Evolutionary conservation across 1,284 basidiomycete genomes (phyloP), one percentile per base, ranked within the genome.

Genomic region (Xerocomus cyaneibrunnescens): DNA sequence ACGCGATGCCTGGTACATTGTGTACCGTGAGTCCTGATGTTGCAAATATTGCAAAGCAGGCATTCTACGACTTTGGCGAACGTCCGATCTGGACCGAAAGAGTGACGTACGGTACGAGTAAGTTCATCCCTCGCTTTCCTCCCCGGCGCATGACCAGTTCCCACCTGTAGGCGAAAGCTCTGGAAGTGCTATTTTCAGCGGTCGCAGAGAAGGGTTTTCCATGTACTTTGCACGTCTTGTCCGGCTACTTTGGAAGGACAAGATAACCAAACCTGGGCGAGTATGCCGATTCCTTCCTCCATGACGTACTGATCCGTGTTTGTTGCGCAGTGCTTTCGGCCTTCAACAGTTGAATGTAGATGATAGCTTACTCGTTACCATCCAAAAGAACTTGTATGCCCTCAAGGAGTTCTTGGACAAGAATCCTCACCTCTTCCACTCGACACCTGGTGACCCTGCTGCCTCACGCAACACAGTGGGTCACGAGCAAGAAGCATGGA

Each of bases 171-270:
- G 79, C 37, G 87, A 88, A 56, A 80, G 76, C 52, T 81, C 86
- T 47, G 88, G 87, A 30, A 86, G 80, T 42, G 81, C 92, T 19
- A 80, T 83, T 44, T 95, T 90, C 69, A 94, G 92, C 61, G 89
- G 92, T 34, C 81, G 94, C 45, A 83, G 94, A 60, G 93, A 98
- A 71, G 96, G 93, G 1, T 77, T 98, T 35, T 89, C 89, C 0
- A 72, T 96, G 30, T 95, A 94, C 67, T 83, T 98, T 61, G 84
- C 92, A 4, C 81, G 96, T 47, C 76, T 96, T 23, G 74, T 98
- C 16, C 77, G 93, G 35, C 89, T 92, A 1, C 78, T 98, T 55
- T 98, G 96, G 95, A 88, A 86, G 61, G 76, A 80, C 48, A 90
- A 86, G 61, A 73, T 98, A 50, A 89, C 85, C 5, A 76, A 75